phyloP scores from a whole-genome alignment of 2,329 filamentous ascomycete species.

The Tolypocladium album region DNA sequence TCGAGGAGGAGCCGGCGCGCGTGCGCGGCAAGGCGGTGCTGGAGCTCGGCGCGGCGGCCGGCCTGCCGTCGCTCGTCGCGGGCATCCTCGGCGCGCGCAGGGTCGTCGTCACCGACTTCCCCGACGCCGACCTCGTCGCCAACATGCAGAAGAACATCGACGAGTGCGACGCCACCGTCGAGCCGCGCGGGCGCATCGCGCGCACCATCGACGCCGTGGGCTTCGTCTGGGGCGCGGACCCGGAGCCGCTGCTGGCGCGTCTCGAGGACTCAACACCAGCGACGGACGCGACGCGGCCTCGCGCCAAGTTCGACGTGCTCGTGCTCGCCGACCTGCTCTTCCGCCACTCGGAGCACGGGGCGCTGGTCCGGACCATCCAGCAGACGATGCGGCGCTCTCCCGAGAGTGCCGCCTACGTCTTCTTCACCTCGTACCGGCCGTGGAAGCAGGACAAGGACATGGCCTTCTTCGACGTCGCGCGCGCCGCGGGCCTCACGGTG shows the following conservation, averaged over 20 bases:
- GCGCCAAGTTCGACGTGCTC: slow-evolving; percentile 59
- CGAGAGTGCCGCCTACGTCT: slow-evolving; percentile 63
- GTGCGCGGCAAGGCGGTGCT: slow-evolving; percentile 63
- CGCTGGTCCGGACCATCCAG: slow-evolving; percentile 62
- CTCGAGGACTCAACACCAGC: too few relatives aligned
- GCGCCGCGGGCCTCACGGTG: slow-evolving; percentile 60
- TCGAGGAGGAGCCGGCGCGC: slow-evolving; percentile 58
- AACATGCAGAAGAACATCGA: slow-evolving; percentile 71
- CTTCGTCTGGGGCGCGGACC: slow-evolving; percentile 72
- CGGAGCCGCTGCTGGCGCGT: slow-evolving; percentile 45
- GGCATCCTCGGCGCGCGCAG: slow-evolving; percentile 59
- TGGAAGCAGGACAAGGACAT: slow-evolving; percentile 82
- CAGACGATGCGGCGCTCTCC: slow-evolving; percentile 48
- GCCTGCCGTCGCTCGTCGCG: slow-evolving; percentile 70
- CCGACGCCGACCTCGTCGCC: slow-evolving; percentile 70
- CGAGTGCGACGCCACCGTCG: slow-evolving; percentile 32
- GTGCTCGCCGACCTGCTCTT: slow-evolving; percentile 86
- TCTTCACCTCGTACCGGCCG: slow-evolving; percentile 89
- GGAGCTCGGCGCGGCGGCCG: slow-evolving; percentile 82
- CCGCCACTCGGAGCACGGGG: slow-evolving; percentile 77
- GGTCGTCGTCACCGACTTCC: slow-evolving; percentile 80
- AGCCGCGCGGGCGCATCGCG: slow-evolving; percentile 17
- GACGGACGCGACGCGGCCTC: too few relatives aligned
- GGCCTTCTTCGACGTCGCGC: slow-evolving; percentile 72
- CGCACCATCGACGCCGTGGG: slow-evolving; percentile 49